Evolutionary conservation across 371 early-diverging fungal species (phyloP), one percentile per base, ranked within the genome.

Genomic region (Fennellomyces sp.): DNA sequence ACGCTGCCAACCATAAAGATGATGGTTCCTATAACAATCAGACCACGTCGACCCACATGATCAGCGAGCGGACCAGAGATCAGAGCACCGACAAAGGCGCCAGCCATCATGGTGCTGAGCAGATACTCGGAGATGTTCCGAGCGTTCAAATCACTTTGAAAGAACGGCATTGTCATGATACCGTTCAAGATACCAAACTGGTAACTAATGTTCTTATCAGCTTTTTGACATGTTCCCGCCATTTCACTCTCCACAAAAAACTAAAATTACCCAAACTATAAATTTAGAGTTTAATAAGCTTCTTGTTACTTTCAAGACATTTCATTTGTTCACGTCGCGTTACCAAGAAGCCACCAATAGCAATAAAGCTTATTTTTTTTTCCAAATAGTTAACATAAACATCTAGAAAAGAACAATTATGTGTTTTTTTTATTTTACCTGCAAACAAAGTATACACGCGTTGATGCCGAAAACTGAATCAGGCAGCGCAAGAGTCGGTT

Each of bases 1-100:
- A 87, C 72, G 21, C 84, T 88, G 27, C 94, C 95, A 50, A 89
- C 58, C 6, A 82, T 75, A 73, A 94, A 94, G 21, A 91, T 80
- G 21, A 73, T 48, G n/a, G 87, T 81, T 7, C 88, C 90, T 2
- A 88, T 19, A 63, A 89, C 73, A 66, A 94, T 89, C 12, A 93
- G 78, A 26, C 79, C 72, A 66, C 90, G 91, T 42, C 96, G 89
- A 1, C 93, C 93, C 64, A 91, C 68, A 29, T 47, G 48, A 63
- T 95, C 94, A 27, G 89, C 91, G 11, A 88, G 69, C 41, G 78
- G 76, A 21, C 90, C 91, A 0, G 90, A 81, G 28, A 71, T 47
- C 23, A 91, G 68, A 0, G 90, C 81, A 2, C 89, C 90, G 4
- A 83, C 55, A 56, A 91, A 83, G 42, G 87, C 86, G 6, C 90